phyloP scores from a whole-genome alignment of 1,284 basidiomycete species.

The Malassezia obtusa region DNA sequence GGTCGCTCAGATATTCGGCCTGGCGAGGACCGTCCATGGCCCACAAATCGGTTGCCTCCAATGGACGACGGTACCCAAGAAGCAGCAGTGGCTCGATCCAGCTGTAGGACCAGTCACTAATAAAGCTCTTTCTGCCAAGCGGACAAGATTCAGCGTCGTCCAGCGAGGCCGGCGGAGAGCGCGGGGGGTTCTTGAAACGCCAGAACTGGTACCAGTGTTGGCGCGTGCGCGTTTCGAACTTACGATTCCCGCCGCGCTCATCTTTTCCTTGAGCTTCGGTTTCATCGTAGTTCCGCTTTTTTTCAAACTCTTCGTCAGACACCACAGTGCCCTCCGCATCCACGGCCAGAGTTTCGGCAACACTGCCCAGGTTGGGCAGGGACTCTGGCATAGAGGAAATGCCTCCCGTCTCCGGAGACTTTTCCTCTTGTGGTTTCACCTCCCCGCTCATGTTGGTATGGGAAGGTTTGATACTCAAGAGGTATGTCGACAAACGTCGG shows the following conservation, averaged over 20 bases:
- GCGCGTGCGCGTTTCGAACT: constrained; percentile 29
- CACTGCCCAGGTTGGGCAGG: constrained; percentile 16
- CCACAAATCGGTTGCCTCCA: constrained; percentile 76
- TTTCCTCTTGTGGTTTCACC: neutral
- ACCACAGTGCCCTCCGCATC: neutral
- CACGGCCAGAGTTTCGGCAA: constrained; percentile 1
- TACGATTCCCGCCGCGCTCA: constrained; percentile 26
- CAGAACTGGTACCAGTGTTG: constrained; percentile 45
- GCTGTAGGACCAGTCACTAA: constrained; percentile 55
- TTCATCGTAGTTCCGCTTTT: neutral
- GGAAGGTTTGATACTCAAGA: neutral
- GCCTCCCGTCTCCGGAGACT: neutral
- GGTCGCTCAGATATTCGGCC: constrained; percentile 56
- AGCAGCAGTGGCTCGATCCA: constrained; percentile 68
- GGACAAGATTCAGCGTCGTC: constrained; percentile 56
- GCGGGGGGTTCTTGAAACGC: constrained; percentile 37
- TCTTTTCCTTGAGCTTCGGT: neutral
- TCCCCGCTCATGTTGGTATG: neutral
- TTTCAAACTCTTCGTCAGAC: neutral
- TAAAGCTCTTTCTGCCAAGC: constrained; percentile 53
- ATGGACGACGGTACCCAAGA: constrained; percentile 62
- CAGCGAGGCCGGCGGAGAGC: constrained; percentile 49
- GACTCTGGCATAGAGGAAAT: constrained; percentile 14
- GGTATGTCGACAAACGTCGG: neutral
- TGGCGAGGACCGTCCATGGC: constrained; percentile 57